These are phyloP conservation scores for Bryoerythrophyllum caledonicum DNA, from an alignment of 225 moss, liverwort and hornwort genomes.

Conservation along the genomic window DNA sequence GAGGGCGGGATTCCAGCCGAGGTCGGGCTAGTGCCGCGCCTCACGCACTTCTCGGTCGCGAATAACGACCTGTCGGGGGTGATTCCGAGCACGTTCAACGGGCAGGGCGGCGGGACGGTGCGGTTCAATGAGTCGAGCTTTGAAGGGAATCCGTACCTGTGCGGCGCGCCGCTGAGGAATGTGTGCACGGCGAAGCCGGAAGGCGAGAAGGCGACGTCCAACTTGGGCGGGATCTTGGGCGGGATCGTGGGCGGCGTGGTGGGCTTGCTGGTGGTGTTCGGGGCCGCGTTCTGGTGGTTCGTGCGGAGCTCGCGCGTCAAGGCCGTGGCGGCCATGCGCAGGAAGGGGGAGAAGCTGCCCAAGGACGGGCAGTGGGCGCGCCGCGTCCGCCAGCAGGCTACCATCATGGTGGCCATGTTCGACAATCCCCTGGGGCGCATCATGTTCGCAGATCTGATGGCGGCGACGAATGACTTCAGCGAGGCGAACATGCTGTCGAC, in stretches of 20 bases:
- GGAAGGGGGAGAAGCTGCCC: background rate
- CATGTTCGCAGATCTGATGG: slow-evolving; percentile 75
- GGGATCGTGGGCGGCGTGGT: slow-evolving; percentile 16
- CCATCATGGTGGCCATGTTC: slow-evolving; percentile 79
- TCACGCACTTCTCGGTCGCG: slow-evolving; percentile 27
- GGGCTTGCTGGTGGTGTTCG: slow-evolving; percentile 9
- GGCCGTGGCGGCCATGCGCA: background rate
- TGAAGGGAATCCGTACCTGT: slow-evolving; percentile 36
- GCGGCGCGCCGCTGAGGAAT: slow-evolving; percentile 37
- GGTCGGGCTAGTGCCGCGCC: slow-evolving; percentile 29
- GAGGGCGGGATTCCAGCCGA: slow-evolving; percentile 36
- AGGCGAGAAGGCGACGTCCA: background rate
- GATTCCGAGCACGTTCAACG: slow-evolving; percentile 33
- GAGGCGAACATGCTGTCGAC: slow-evolving; percentile 49
- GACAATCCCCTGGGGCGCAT: slow-evolving; percentile 65
- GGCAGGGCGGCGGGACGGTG: background rate
- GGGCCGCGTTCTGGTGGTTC: slow-evolving; percentile 24
- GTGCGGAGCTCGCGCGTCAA: background rate
- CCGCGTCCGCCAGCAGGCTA: slow-evolving; percentile 57
- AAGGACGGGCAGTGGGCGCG: slow-evolving; percentile 67
- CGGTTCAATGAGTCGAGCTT: slow-evolving; percentile 39
- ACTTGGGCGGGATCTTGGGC: slow-evolving; percentile 28
- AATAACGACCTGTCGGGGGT: slow-evolving; percentile 41
- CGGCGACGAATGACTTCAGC: slow-evolving; percentile 73
- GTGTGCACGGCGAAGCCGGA: background rate